Evolutionary conservation across 2,329 filamentous ascomycete genomes (phyloP), one percentile per base, ranked within the genome.

Genomic region (Periconia digitata): DNA sequence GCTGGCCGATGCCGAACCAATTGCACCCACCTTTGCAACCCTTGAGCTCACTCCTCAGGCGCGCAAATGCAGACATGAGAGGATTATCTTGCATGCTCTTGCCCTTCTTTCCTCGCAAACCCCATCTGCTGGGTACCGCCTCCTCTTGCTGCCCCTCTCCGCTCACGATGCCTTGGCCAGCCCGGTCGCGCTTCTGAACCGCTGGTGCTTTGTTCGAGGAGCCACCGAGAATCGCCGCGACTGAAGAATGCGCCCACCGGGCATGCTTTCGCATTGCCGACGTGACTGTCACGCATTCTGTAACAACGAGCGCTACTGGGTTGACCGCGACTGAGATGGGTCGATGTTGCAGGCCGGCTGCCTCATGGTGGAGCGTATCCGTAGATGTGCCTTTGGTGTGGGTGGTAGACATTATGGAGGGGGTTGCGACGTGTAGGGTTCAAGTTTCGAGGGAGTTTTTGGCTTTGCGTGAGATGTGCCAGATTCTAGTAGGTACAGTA

Each of bases 41-140:
- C 55, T 92, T 90, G 59, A 99, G 79, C 68, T 97, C 92, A 63
- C 89, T 87, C 51, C 94, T 84, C 56, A 99, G 75, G 62, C 90
- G 88, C 43, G 92, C 90, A 75, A 99, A 99, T 13, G 90, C 92
- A 54, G 91, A 88, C 77, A 99, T 96, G 63, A 99, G 80, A 34
- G 94, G 94, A 64, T 97, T 96, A 73, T 97, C 94, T 74, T 96
- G 91, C 81, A 96, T 88, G 76, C 90, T 96, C 78, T 92, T 95
- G 43, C 92, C 92, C 74, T 91, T 96, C 81, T 95, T 95, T 27
- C 92, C 94, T 51, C 94, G 81, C 51, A 97, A 74, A 0, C 94
- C 92, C 94, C 94, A 99, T 73, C 92, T 81, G 68, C 91, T 95
- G 27, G 87, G 84, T 50, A 91, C 76, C 16, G 80, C 82, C 56